phyloP scores from a whole-genome alignment of 208 protist genomes.

The Lotmaria passim region DNA sequence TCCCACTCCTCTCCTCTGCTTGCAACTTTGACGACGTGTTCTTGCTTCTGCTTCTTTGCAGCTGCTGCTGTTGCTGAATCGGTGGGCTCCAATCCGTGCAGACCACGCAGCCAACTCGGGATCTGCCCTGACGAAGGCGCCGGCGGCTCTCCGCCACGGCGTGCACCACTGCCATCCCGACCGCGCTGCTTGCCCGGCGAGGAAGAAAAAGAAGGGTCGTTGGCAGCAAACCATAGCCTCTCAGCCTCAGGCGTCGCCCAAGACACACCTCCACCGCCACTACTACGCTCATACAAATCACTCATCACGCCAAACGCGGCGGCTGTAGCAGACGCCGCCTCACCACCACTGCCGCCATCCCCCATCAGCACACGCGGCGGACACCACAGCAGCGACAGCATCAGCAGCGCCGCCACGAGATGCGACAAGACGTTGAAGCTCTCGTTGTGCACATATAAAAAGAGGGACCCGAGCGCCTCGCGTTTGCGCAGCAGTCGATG shows the following conservation, averaged over 20 bases:
- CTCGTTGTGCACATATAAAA: constrained; percentile 69
- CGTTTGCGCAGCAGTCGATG: constrained; percentile 43
- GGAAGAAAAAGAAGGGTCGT: neutral
- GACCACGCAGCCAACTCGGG: constrained; percentile 23
- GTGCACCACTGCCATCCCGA: neutral
- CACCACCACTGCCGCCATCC: neutral
- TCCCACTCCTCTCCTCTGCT: neutral
- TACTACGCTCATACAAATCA: constrained; percentile 4
- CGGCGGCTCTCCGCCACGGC: neutral
- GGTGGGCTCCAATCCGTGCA: constrained; percentile 4
- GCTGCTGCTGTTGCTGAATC: neutral
- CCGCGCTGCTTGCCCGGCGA: no score
- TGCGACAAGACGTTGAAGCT: constrained; percentile 65
- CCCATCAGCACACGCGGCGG: constrained; percentile 36
- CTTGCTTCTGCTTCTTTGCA: neutral
- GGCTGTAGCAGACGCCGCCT: neutral
- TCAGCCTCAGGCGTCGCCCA: neutral
- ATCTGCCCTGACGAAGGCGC: neutral
- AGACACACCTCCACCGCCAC: neutral
- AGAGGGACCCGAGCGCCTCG: constrained; percentile 49
- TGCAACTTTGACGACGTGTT: neutral
- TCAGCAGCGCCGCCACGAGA: constrained; percentile 38
- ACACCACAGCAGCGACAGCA: constrained; percentile 46
- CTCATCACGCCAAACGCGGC: neutral
- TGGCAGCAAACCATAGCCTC: neutral